phyloP scores from a whole-genome alignment of 2,329 filamentous ascomycete species.

The Clonostachys rhizophaga region DNA sequence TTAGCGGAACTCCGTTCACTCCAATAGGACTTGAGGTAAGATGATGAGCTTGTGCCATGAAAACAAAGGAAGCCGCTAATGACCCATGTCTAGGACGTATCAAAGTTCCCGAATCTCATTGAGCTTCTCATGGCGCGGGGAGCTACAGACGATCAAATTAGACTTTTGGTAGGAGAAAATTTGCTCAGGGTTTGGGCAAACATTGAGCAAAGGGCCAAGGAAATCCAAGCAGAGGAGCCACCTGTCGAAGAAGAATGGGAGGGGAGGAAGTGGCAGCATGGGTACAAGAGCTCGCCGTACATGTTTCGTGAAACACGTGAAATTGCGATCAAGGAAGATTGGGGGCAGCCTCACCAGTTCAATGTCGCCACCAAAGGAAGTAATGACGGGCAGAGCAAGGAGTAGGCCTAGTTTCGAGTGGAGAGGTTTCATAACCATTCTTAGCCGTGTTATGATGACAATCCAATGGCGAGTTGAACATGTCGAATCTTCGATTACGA shows the following conservation, averaged over 20 bases:
- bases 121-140: conserved; percentile 19
- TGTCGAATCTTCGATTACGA: background rate
- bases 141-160: conserved; percentile 37
- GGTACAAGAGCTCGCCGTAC: conserved; percentile 14
- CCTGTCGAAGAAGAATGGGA: conserved; percentile 20
- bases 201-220: conserved; percentile 65
- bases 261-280: conserved; percentile 17
- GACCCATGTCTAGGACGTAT: conserved; percentile 14
- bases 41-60: background rate
- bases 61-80: background rate
- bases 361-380: conserved; percentile 2
- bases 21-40: conserved; percentile 7
- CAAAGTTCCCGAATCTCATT: conserved; percentile 25
- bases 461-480: too few relatives aligned
- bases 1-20: conserved; percentile 12
- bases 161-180: conserved; percentile 76
- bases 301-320: conserved; percentile 14
- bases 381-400: conserved; percentile 4
- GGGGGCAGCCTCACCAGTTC: conserved; percentile 14
- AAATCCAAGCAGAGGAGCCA: conserved; percentile 52
- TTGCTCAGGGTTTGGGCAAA: conserved; percentile 78
- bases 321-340: conserved; percentile 5
- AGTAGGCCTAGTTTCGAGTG: background rate
- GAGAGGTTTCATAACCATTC: too few relatives aligned
- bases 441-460: too few relatives aligned